Evolutionary conservation across 495 filamentous ascomycete species (phyloP).

Genomic region (Talaromyces liani): DNA sequence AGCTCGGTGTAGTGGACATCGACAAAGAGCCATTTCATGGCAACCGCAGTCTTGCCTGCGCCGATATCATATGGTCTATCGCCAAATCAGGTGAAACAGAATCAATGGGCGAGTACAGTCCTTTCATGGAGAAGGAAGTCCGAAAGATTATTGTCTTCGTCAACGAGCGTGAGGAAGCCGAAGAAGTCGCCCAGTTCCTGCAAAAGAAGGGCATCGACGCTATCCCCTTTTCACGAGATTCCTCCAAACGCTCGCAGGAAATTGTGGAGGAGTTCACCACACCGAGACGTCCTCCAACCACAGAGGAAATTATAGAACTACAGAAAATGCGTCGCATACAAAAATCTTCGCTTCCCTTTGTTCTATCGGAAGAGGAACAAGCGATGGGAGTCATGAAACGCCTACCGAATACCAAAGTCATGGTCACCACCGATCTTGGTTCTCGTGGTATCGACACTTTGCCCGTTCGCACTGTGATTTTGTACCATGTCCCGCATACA

Average conservation of each 20-base stretch:
- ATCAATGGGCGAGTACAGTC: slow-evolving; percentile 21
- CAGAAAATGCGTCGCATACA: slow-evolving; percentile 23
- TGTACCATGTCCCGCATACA: slow-evolving; percentile 93
- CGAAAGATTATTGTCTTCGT: slow-evolving; percentile 95
- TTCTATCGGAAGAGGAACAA: slow-evolving; percentile 18
- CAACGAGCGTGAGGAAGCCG: slow-evolving; percentile 87
- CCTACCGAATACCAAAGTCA: slow-evolving; percentile 70
- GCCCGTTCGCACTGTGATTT: slow-evolving; percentile 80
- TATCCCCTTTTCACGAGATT: slow-evolving; percentile 73
- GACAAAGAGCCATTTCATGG: slow-evolving; percentile 83
- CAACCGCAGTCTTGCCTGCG: slow-evolving; percentile 85
- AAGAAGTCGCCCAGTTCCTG: slow-evolving; percentile 74
- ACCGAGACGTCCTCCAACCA: slow-evolving; percentile 33
- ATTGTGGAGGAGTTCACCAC: slow-evolving; percentile 72
- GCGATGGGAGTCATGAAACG: background rate
- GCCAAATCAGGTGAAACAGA: slow-evolving; percentile 62
- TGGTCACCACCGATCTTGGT: slow-evolving; percentile 88
- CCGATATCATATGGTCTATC: slow-evolving; percentile 89
- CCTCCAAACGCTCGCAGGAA: slow-evolving; percentile 62
- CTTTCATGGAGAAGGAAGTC: slow-evolving; percentile 42
- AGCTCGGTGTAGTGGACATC: slow-evolving; percentile 87
- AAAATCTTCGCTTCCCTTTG: slow-evolving; percentile 27
- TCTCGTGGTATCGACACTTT: slow-evolving; percentile 92
- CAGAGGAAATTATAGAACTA: slow-evolving; percentile 30
- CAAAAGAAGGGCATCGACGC: slow-evolving; percentile 81